Base-by-base conservation (phyloP, 1,284 basidiomycete species). In the Stygiomarasmius scandens region DNA sequence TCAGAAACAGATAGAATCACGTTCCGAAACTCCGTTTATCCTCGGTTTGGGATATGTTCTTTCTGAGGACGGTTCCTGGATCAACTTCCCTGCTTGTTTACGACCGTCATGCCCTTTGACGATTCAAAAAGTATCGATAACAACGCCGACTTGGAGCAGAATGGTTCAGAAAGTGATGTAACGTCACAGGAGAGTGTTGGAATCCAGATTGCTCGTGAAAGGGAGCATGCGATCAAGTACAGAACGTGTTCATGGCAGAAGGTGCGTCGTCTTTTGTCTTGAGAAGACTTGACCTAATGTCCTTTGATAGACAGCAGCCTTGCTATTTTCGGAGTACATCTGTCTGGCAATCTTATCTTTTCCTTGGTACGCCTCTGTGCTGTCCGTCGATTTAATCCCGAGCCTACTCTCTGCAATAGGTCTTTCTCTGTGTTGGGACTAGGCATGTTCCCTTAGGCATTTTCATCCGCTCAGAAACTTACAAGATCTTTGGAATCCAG, bases 371-470 rank as follows among this genome's bases (percentile, higher is more conserved):
- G 67, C 65, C 12, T 16, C 11, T 32, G 32, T 36, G 19, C 3
- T 45, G 19, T n/a, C n/a, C n/a, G n/a, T n/a, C n/a, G 25, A 19
- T 46, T 16, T 54, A 32, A 22, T 25, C 4, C 34, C 48, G 19
- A 43, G n/a, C 36, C n/a, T 45, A 43, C 25, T 16, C 20, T 1
- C 20, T 64, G 63, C 48, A 60, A 58, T 52, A 78, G 75, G 71
- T 81, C 82, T 2, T 83, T 77, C 67, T 80, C 82, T n/a, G 77
- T 84, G 20, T 78, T 86, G 32, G 82, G 81, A 1, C 67, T 85
- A 58, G 29, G 29, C 12, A 32, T 32, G 29, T 32, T 12, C 29
- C 29, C 12, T 32, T 32, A 6, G 29, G 12, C 29, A 32, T n/a
- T n/a, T n/a, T n/a, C n/a, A n/a, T n/a, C n/a, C n/a, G n/a, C n/a